A percentile compares a stretch with the other conserved stretches of the same genome.
phyloP scores from a whole-genome alignment of 2,329 filamentous ascomycete species.

The Bipolaris victoriae region DNA sequence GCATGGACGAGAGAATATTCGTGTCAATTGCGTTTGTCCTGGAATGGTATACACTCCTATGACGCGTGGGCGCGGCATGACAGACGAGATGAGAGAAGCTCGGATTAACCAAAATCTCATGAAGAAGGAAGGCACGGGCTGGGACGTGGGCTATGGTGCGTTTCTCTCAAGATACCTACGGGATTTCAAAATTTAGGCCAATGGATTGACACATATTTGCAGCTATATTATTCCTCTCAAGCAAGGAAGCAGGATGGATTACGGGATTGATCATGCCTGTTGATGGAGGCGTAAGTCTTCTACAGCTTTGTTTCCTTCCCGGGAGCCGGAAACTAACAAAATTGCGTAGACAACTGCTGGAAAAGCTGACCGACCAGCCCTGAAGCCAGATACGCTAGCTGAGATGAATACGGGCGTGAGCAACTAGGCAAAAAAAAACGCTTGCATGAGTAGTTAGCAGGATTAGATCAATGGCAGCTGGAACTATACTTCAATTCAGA shows the following conservation, averaged over 20 bases:
- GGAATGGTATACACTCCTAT: conserved; percentile 64
- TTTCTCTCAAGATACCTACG: too few relatives aligned
- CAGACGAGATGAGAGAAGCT: conserved; percentile 56
- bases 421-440: conserved; percentile 1
- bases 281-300: conserved; percentile 27
- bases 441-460: neutral
- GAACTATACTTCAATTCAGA: too few relatives aligned
- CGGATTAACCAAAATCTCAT: conserved; percentile 58
- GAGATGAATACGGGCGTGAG: conserved; percentile 16
- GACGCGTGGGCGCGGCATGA: conserved; percentile 61
- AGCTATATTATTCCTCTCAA: conserved; percentile 20
- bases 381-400: conserved; percentile 25
- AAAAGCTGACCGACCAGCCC: conserved; percentile 30
- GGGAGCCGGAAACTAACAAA: too few relatives aligned
- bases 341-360: conserved; percentile 29
- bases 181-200: neutral
- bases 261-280: conserved; percentile 31
- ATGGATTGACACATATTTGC: neutral
- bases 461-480: too few relatives aligned
- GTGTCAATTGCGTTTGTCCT: conserved; percentile 63
- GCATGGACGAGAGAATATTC: conserved; percentile 58
- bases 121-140: conserved; percentile 61
- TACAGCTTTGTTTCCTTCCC: neutral
- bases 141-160: conserved; percentile 53
- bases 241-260: conserved; percentile 28